Base-by-base conservation (phyloP, 495 filamentous ascomycete genomes). In the Neurospora tetraspora region DNA sequence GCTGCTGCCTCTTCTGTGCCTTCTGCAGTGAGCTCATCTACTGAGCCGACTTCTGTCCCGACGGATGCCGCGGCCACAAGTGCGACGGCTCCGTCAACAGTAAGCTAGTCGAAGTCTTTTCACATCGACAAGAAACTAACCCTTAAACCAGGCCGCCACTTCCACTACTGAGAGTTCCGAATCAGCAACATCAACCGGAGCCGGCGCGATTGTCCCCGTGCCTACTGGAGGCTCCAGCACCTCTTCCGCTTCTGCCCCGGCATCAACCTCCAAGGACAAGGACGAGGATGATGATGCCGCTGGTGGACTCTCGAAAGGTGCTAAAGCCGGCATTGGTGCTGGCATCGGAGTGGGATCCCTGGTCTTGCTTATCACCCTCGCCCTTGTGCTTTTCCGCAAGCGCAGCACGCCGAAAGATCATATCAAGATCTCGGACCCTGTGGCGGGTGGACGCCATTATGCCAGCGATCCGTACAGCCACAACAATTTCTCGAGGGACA, bases 351-450 rank as follows among this genome's bases (percentile, higher is more conserved):
- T 78, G 14, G 83, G 23, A 61, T 31, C 72, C 27, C 80, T 72
- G 5, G 72, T 82, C 16, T 74, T 80, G 14, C 37, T 83, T 5
- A 47, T 76, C 18, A 74, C 79, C 14, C n/a, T 81, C 8, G 77
- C 70, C 4, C 71, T 74, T 36, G 83, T 72, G 20, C 16, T 82
- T 12, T 61, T 81, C 61, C 77, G 82, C 45, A 81, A 78, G 40
- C 77, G 79, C 43, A 77, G 73, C 61, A 77, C 68, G 3, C 47
- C 39, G 73, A 74, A 65, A 69, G 70, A 77, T 69, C 76, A 74
- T 53, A 77, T 81, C 75, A 75, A 86, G 68, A 85, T 86, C 70
- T 84, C 84, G 37, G 76, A 82, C 10, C 83, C 85, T 27, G 78
- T 85, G 75, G 77, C 80, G 3, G 79, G 76, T 20, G 76, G 77